Percentiles rank a stretch among this genome's conserved stretches.
These are phyloP conservation scores for Penicillium subrubescens DNA, from an alignment of 495 filamentous ascomycete genomes.

Conservation along the genomic window DNA sequence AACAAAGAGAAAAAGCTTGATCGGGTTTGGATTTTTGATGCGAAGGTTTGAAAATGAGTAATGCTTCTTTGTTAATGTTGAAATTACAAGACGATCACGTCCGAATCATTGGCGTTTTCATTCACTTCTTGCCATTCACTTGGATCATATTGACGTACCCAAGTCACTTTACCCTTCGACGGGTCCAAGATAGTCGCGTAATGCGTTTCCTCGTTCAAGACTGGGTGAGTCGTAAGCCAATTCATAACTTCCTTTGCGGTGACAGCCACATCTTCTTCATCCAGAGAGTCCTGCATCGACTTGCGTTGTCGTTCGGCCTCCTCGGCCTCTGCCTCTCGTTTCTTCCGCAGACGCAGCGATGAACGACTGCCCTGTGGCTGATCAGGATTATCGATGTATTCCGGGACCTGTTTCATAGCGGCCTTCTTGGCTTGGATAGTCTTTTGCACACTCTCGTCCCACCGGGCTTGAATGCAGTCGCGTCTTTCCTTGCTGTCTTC, in stretches of 20 bases:
- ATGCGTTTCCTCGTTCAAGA: conserved; percentile 55
- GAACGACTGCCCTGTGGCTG: conserved; percentile 8
- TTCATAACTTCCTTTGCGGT: conserved; percentile 33
- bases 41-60: background rate
- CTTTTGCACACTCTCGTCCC: conserved; percentile 33
- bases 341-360: conserved; percentile 15
- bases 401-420: background rate
- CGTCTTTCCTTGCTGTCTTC: conserved; percentile 44
- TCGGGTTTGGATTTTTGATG: background rate
- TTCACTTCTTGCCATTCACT: conserved; percentile 5
- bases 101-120: background rate
- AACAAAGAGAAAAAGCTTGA: background rate
- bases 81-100: background rate
- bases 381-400: background rate
- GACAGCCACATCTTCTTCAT: conserved; percentile 23
- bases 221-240: conserved; percentile 52
- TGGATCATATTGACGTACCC: conserved; percentile 37
- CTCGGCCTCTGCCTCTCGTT: conserved; percentile 6
- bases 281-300: background rate
- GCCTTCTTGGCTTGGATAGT: conserved; percentile 11
- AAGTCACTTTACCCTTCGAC: conserved; percentile 42
- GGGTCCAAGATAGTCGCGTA: conserved; percentile 57
- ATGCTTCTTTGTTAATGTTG: background rate
- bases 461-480: conserved; percentile 41
- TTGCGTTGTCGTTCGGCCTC: background rate